Conservation (phyloP, 2,329 filamentous ascomycete species). For the Penicillium sp. region DNA sequence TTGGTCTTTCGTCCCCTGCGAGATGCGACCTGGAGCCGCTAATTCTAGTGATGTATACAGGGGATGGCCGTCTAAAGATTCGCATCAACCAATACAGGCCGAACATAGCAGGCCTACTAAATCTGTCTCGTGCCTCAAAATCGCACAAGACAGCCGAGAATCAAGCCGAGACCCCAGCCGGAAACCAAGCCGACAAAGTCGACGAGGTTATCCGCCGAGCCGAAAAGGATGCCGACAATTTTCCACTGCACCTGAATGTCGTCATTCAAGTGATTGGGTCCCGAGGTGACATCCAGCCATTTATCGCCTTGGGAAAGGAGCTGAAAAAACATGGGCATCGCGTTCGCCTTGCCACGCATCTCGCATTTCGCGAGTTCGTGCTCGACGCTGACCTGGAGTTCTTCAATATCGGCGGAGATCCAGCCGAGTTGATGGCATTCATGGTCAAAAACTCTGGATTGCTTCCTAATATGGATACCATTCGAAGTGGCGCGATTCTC, state of each 20-base stretch:
- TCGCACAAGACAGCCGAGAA: constrained; percentile 9
- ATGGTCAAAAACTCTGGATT: constrained; percentile 86
- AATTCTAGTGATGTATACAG: constrained; percentile 1
- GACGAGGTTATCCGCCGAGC: not conserved
- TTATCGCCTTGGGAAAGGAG: constrained; percentile 62
- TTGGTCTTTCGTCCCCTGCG: too few relatives aligned
- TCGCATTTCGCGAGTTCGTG: constrained; percentile 62
- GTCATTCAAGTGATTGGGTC: constrained; percentile 72
- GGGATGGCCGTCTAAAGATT: constrained; percentile 20
- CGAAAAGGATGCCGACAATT: constrained; percentile 7
- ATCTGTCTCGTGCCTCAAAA: constrained; percentile 7
- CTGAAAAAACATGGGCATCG: constrained; percentile 64
- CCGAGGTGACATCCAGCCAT: constrained; percentile 70
- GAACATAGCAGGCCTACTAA: constrained; percentile 16
- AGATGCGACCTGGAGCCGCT: not conserved
- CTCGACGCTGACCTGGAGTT: constrained; percentile 68
- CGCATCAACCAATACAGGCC: constrained; percentile 17
- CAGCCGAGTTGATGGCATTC: constrained; percentile 72
- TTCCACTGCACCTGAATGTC: constrained; percentile 46
- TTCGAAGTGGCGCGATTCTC: constrained; percentile 71
- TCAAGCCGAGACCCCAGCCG: constrained; percentile 5
- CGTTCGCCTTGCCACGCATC: constrained; percentile 68
- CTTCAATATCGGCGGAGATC: constrained; percentile 68
- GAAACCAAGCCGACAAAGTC: not conserved
- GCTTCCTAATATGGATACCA: constrained; percentile 71